Evolutionary conservation across 192 early-diverging fungal genomes (phyloP).

Genomic region (Dissophora globulifera): DNA sequence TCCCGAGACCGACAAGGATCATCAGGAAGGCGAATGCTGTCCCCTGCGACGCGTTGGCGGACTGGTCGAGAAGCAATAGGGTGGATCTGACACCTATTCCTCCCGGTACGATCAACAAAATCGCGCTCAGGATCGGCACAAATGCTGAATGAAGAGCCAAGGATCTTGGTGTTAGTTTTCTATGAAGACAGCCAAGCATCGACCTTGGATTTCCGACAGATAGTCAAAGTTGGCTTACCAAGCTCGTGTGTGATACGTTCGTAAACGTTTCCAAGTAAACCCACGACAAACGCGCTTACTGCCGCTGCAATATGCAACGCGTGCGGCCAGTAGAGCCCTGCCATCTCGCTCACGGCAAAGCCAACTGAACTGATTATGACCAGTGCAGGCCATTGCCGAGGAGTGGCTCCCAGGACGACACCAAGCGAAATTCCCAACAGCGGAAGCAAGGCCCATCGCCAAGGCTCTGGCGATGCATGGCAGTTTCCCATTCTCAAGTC

Average conservation of each 20-base stretch:
- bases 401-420: conserved; percentile 35
- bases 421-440: conserved; percentile 40
- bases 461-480: conserved; percentile 39
- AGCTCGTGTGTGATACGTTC: conserved; percentile 55
- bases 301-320: conserved; percentile 50
- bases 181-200: no score
- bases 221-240: conserved; percentile 20
- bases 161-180: no score
- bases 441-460: conserved; percentile 52
- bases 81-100: conserved; percentile 55
- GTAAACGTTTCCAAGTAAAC: conserved; percentile 53
- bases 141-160: conserved; percentile 27
- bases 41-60: conserved; percentile 36
- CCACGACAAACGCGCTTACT: conserved; percentile 56
- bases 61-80: conserved; percentile 31
- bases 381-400: conserved; percentile 53
- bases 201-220: no score
- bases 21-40: conserved; percentile 56
- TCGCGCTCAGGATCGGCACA: conserved; percentile 53
- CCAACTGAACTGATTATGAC: conserved; percentile 51
- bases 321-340: conserved; percentile 31
- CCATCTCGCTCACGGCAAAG: conserved; percentile 43
- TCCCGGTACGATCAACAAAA: conserved; percentile 55
- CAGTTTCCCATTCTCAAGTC: conserved; percentile 49
- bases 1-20: conserved; percentile 53